Base-by-base conservation (phyloP, 306 rosid genomes). In the Crotalaria pallida region DNA sequence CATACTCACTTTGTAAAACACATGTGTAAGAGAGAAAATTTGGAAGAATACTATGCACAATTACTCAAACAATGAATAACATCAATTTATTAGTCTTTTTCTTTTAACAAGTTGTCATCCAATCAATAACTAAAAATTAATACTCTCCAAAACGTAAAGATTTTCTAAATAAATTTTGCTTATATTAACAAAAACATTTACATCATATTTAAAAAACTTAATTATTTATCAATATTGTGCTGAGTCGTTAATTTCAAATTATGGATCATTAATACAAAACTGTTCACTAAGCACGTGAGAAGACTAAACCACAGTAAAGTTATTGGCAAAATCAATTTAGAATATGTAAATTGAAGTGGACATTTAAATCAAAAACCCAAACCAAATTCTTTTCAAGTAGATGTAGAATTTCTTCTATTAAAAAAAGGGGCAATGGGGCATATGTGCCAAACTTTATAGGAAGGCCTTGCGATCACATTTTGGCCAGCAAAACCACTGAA, bases 291-390 rank as follows among this genome's bases (percentile, higher is more conserved):
- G 41, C 60, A 62, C 68, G 9, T 3, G 44, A 74, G 77, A 72
- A 50, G 82, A 74, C 82, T 21, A 3, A 31, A 75, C 10, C 73
- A 80, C 50, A 71, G 71, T 73, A 1, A 53, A 70, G 10, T 9
- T 44, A 57, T 23, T 34, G 74, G 13, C 10, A 23, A 9, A 36
- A 24, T 62, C 36, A 24, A 41, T 59, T 76, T 10, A 67, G 17
- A 65, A 64, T 70, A 71, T 59, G 55, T 29, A 56, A 79, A 61
- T 60, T 79, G n/a, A 74, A 73, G 69, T 50, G 71, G 65, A 4
- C 60, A n/a, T n/a, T n/a, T n/a, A 80, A 43, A 50, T 71, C 22
- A 2, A 2, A 58, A 65, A 62, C 58, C 61, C 26, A 49, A 51
- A 19, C 67, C 34, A 65, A 34, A 70, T 65, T 80, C 69, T 41